phyloP scores from a whole-genome alignment of 2,329 filamentous ascomycete genomes.

The Stagonosporopsis rhizophila region DNA sequence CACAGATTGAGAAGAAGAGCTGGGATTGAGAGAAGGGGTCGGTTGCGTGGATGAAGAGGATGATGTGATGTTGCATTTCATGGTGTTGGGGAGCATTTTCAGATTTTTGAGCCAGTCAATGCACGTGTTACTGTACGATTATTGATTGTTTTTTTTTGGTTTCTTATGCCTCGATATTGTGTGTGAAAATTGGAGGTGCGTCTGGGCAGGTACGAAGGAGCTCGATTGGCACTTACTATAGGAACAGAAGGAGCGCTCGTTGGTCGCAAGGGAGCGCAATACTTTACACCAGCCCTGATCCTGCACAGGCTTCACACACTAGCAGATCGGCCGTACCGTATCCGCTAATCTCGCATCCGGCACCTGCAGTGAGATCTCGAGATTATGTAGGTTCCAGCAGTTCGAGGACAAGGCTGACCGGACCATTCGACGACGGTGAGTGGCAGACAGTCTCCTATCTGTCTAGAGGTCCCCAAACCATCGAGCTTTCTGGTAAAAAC shows the following conservation, averaged over 20 bases:
- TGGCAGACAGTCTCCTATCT: no score
- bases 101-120: background rate
- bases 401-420: no score
- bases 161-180: no score
- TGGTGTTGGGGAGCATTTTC: constrained; percentile 1
- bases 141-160: background rate
- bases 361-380: no score
- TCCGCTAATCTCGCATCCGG: background rate
- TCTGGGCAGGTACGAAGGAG: background rate
- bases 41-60: background rate
- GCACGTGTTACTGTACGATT: background rate
- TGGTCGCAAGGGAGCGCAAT: no score
- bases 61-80: background rate
- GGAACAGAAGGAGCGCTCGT: background rate
- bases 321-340: background rate
- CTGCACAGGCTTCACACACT: background rate
- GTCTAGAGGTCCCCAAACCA: background rate
- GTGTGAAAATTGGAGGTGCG: background rate
- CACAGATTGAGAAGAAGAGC: constrained; percentile 21
- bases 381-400: no score
- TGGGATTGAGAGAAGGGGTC: constrained; percentile 10
- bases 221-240: background rate
- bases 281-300: background rate
- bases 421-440: no score
- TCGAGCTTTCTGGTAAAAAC: background rate